phyloP scores from a whole-genome alignment of 2,329 filamentous ascomycete species.

The Aspergillus hiratsukae region DNA sequence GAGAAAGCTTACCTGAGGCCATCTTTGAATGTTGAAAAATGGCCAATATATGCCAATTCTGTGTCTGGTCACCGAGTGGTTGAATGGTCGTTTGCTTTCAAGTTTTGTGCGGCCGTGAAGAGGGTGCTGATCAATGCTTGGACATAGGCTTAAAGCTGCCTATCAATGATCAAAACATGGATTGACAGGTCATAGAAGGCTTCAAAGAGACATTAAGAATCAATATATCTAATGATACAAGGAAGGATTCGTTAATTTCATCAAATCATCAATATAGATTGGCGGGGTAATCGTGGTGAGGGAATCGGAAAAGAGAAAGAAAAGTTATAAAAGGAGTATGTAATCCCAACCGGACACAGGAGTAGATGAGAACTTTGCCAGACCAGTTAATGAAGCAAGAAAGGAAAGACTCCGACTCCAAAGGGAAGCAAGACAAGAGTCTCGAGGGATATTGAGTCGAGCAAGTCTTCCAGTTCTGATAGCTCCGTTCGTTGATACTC shows the following conservation, averaged over 20 bases:
- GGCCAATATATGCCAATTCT: neutral
- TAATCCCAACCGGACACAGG: slow-evolving; percentile 1
- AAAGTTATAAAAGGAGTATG: slow-evolving; percentile 1
- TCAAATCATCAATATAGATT: slow-evolving; percentile 35
- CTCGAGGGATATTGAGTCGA: slow-evolving; percentile 2
- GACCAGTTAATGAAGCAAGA: neutral
- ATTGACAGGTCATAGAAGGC: slow-evolving; percentile 8
- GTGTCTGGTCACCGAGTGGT: neutral
- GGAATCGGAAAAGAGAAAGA: slow-evolving; percentile 11
- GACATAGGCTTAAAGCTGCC: neutral
- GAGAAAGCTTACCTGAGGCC: slow-evolving; percentile 20
- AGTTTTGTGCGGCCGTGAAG: slow-evolving; percentile 16
- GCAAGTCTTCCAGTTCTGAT: slow-evolving; percentile 11
- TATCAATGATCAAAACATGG: slow-evolving; percentile 7
- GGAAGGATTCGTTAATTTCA: slow-evolving; percentile 38
- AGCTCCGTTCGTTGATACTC: slow-evolving; percentile 12
- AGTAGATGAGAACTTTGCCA: neutral
- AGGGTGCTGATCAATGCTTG: neutral
- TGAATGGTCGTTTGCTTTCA: slow-evolving; percentile 1
- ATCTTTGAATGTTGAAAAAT: slow-evolving; percentile 7
- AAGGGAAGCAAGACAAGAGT: neutral
- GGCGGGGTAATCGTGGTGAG: slow-evolving; percentile 15
- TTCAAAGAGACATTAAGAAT: slow-evolving; percentile 12
- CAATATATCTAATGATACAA: slow-evolving; percentile 26
- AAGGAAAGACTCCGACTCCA: slow-evolving; percentile 2